These are phyloP conservation scores for Withania somnifera DNA, from an alignment of 305 asterid genomes.

Conservation along the genomic window DNA sequence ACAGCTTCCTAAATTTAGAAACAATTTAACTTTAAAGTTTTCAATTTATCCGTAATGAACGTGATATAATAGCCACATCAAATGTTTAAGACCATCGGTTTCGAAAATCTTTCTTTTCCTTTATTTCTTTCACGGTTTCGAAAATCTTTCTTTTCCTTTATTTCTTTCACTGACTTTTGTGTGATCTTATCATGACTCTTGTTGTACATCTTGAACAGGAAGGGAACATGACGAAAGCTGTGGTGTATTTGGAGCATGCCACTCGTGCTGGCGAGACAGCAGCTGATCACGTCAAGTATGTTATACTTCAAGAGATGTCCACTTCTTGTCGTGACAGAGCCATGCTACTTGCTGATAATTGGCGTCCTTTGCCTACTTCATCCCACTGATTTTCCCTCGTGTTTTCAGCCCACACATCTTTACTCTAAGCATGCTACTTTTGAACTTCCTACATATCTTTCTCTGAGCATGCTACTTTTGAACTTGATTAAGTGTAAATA, in stretches of 20 bases:
- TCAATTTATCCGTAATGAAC: no score
- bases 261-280: slow-evolving; percentile 56
- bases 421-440: neutral
- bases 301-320: slow-evolving; percentile 38
- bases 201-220: slow-evolving; percentile 32
- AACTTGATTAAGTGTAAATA: neutral
- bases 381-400: neutral
- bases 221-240: slow-evolving; percentile 70
- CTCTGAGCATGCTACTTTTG: neutral
- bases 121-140: neutral
- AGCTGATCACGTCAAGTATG: slow-evolving; percentile 45
- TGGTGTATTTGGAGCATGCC: slow-evolving; percentile 77
- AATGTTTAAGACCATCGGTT: neutral
- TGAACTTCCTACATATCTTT: neutral
- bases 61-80: neutral
- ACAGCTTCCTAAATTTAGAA: no score
- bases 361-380: slow-evolving; percentile 55
- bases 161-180: neutral
- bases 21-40: no score
- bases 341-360: slow-evolving; percentile 41
- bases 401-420: neutral
- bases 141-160: neutral
- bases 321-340: slow-evolving; percentile 38
- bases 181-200: slow-evolving; percentile 10
- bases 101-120: neutral